Evolutionary conservation across 495 filamentous ascomycete species (phyloP).

Genomic region (Thermothielavioides terrestris): DNA sequence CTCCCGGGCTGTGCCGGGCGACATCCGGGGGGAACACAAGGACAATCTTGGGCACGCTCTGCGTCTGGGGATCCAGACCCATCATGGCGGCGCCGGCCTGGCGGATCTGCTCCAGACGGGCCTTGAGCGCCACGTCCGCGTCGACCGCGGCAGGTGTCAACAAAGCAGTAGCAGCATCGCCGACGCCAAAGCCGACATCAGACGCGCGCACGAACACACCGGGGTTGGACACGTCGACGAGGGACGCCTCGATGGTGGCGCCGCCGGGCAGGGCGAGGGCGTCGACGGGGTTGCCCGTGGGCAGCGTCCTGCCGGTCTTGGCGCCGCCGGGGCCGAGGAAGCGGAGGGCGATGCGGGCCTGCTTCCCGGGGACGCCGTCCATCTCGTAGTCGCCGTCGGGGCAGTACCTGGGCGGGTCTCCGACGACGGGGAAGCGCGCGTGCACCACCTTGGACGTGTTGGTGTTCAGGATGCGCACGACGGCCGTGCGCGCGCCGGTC

Average conservation of each 20-base stretch:
- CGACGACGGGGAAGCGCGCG: conserved; percentile 41
- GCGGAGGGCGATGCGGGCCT: conserved; percentile 48
- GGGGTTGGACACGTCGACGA: conserved; percentile 57
- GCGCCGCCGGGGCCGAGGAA: conserved; percentile 61
- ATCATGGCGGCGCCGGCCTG: conserved; percentile 52
- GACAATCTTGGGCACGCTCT: conserved; percentile 60
- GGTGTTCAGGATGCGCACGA: conserved; percentile 39
- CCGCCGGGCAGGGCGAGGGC: conserved; percentile 44
- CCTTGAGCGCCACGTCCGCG: conserved; percentile 37
- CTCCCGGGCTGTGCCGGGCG: conserved; percentile 6
- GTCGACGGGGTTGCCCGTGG: conserved; percentile 53
- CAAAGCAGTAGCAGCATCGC: too few relatives aligned
- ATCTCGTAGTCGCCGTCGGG: conserved; percentile 51
- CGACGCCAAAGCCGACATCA: conserved; percentile 39
- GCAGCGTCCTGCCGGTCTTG: conserved; percentile 56
- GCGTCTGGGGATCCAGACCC: conserved; percentile 49
- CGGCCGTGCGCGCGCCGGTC: conserved; percentile 24
- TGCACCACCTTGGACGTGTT: conserved; percentile 41
- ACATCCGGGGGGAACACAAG: conserved; percentile 41
- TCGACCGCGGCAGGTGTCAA: conserved; percentile 48
- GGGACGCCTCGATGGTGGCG: conserved; percentile 39
- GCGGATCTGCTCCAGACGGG: conserved; percentile 52
- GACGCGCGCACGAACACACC: conserved; percentile 52
- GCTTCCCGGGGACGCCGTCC: conserved; percentile 57
- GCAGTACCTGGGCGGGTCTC: conserved; percentile 34